Conservation (phyloP, 805 yeast species). For the Saccharomycopsis oosterbeekiorum region DNA sequence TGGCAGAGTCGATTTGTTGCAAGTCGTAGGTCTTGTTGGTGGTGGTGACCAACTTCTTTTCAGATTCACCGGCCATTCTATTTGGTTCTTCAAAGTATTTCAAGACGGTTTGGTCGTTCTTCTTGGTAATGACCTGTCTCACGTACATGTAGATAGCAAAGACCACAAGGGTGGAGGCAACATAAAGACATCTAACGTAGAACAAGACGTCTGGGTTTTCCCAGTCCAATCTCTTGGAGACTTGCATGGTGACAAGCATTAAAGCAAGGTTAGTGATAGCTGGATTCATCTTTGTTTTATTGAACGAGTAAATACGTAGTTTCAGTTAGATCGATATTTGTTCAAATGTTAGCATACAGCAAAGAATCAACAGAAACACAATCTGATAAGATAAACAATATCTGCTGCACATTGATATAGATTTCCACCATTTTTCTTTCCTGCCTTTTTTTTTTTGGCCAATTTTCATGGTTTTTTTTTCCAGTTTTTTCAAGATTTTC, state of each 20-base stretch:
- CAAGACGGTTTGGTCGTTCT: slow-evolving; percentile 85
- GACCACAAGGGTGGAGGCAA: slow-evolving; percentile 54
- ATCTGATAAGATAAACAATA: too few species aligned
- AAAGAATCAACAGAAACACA: too few species aligned
- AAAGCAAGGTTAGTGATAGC: slow-evolving; percentile 76
- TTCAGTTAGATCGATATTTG: too few species aligned
- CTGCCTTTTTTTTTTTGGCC: not conserved
- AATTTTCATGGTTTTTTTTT: not conserved
- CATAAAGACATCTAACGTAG: slow-evolving; percentile 67
- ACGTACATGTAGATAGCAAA: slow-evolving; percentile 58
- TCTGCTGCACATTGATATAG: too few species aligned
- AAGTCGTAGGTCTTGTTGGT: slow-evolving; percentile 94
- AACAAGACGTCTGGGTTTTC: slow-evolving; percentile 69
- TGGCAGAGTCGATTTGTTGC: slow-evolving; percentile 67
- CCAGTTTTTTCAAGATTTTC: not conserved
- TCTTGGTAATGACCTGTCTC: slow-evolving; percentile 48
- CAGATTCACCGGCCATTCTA: slow-evolving; percentile 67
- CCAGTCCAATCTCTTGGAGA: slow-evolving; percentile 78
- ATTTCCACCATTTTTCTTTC: not conserved
- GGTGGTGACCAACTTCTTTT: slow-evolving; percentile 68
- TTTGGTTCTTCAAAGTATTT: slow-evolving; percentile 84
- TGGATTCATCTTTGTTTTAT: slow-evolving; percentile 54
- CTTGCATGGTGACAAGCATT: slow-evolving; percentile 96
- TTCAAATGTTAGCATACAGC: too few species aligned
- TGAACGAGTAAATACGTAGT: not conserved